phyloP scores from a whole-genome alignment of 2,329 filamentous ascomycete species.

The Chalara sp. region DNA sequence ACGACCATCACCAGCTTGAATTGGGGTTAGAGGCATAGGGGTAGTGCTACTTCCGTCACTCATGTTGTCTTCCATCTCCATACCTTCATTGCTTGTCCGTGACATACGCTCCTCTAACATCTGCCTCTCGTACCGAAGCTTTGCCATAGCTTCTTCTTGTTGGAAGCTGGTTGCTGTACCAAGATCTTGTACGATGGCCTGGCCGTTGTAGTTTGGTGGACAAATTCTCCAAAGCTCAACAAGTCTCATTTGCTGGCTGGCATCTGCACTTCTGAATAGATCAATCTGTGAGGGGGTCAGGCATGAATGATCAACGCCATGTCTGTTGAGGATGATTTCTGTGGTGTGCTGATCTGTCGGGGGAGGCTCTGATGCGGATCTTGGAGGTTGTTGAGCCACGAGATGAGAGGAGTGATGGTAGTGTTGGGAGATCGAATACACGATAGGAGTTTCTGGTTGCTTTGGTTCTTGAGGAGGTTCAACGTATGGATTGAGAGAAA shows the following conservation, averaged over 20 bases:
- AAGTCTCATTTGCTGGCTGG: slow-evolving; percentile 49
- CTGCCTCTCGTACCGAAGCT: slow-evolving; percentile 51
- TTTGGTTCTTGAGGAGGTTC: slow-evolving; percentile 29
- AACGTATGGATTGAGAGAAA: slow-evolving; percentile 48
- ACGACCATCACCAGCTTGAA: slow-evolving; percentile 46
- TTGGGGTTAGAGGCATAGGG: slow-evolving; percentile 37
- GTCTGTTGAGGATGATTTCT: slow-evolving; percentile 52
- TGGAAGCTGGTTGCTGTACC: slow-evolving; percentile 49
- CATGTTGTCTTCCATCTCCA: slow-evolving; percentile 39
- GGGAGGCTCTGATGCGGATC: slow-evolving; percentile 44
- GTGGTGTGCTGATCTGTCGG: slow-evolving; percentile 42
- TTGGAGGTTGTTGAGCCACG: slow-evolving; percentile 36
- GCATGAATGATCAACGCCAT: slow-evolving; percentile 63
- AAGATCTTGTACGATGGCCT: slow-evolving; percentile 48
- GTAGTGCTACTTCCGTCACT: slow-evolving; percentile 26
- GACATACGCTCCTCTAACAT: slow-evolving; percentile 34
- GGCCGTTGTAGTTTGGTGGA: slow-evolving; percentile 48
- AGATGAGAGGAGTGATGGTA: slow-evolving; percentile 76
- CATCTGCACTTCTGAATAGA: slow-evolving; percentile 70
- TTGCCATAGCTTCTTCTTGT: slow-evolving; percentile 47
- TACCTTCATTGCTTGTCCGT: slow-evolving; percentile 30
- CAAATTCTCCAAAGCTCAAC: slow-evolving; percentile 12
- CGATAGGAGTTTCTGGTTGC: slow-evolving; percentile 40
- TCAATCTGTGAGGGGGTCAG: slow-evolving; percentile 70
- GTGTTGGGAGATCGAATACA: slow-evolving; percentile 73